phyloP scores from a whole-genome alignment of 345 rosid genomes.

The Psidium friedrichsthalianum region DNA sequence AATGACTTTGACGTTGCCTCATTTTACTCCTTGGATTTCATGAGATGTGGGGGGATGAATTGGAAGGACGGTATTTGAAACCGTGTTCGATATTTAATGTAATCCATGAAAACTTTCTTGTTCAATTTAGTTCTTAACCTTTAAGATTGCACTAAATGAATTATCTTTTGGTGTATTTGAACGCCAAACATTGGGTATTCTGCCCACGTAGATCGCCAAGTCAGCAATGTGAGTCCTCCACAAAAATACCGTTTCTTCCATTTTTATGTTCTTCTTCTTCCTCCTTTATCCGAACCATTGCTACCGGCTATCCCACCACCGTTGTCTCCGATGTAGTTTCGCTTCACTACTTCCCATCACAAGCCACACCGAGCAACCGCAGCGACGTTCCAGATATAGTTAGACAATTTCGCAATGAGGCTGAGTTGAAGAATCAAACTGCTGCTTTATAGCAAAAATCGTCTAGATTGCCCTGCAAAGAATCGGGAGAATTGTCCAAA shows the following conservation, averaged over 20 bases:
- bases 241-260: not conserved
- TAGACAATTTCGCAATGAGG: not conserved
- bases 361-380: rapidly evolving
- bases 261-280: not conserved
- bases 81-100: not conserved
- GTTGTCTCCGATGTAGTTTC: not conserved
- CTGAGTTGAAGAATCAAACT: not conserved
- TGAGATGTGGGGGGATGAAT: not conserved
- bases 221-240: too few relatives aligned
- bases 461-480: not conserved
- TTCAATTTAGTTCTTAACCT: not conserved
- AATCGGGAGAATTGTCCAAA: too few relatives aligned
- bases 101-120: not conserved
- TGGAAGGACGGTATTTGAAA: not conserved
- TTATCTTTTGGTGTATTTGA: not conserved
- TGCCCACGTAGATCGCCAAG: too few relatives aligned
- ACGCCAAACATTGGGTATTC: too few relatives aligned
- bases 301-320: not conserved
- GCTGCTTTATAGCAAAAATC: not conserved
- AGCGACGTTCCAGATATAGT: not conserved
- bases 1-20: not conserved
- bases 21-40: not conserved
- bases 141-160: not conserved
- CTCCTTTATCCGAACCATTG: not conserved
- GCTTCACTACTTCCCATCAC: not conserved